Percentiles rank a stretch among this genome's conserved stretches.
Conservation (phyloP, 2,329 filamentous ascomycete species). For the Hirsutella rhossiliensis region DNA sequence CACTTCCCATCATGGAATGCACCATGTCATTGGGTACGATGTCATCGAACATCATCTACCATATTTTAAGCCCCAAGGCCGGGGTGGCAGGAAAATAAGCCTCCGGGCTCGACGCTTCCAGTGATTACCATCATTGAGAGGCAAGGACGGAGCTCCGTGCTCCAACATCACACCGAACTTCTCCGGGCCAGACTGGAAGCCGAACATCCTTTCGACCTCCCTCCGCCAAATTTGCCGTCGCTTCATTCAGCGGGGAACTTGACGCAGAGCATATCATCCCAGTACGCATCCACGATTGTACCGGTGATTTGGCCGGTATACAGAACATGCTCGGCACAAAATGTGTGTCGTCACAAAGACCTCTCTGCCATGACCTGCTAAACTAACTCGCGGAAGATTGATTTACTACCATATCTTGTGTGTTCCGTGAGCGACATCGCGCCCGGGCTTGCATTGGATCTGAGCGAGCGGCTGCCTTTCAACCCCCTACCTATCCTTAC, state of each 20-base stretch:
- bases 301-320: no score
- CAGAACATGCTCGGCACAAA: no score
- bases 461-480: neutral
- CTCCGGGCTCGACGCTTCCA: constrained; percentile 10
- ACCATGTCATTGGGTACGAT: constrained; percentile 4
- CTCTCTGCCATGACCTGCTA: neutral
- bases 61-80: constrained; percentile 37
- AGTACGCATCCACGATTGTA: no score
- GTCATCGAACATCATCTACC: constrained; percentile 9
- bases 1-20: constrained; percentile 11
- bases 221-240: no score
- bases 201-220: no score
- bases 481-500: neutral
- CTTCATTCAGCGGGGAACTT: no score
- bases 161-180: constrained; percentile 2
- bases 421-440: neutral
- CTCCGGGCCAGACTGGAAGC: no score
- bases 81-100: constrained; percentile 34
- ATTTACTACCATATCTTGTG: neutral
- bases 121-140: constrained; percentile 10
- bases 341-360: no score
- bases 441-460: neutral
- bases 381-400: neutral
- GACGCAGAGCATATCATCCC: no score
- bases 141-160: constrained; percentile 8